Percentiles rank a stretch among this genome's conserved stretches.
Conservation (phyloP, 2,329 filamentous ascomycete species). For the Curvularia sp. region DNA sequence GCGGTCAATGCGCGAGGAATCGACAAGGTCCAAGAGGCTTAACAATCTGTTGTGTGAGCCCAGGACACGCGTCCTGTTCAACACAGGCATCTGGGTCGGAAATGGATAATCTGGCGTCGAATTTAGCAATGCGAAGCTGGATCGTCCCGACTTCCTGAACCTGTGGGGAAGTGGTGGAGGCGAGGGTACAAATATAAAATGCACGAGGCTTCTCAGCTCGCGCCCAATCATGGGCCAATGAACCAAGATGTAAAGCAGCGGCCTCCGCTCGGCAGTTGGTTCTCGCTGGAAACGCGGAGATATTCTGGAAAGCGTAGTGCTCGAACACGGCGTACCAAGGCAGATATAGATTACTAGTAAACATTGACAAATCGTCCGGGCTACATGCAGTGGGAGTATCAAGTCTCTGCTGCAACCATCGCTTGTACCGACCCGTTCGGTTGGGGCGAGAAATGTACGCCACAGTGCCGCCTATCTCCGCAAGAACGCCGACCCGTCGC, state of each 20-base stretch:
- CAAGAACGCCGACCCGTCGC: not conserved
- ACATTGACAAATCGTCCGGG: not conserved
- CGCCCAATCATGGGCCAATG: not conserved
- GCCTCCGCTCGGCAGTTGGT: not conserved
- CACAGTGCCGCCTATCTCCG: not conserved
- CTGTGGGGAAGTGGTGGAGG: not conserved
- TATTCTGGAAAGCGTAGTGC: not conserved
- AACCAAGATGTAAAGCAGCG: not conserved
- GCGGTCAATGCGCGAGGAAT: not conserved
- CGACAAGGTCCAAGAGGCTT: not conserved
- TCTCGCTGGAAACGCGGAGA: not conserved
- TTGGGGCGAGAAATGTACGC: not conserved
- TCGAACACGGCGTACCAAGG: not conserved
- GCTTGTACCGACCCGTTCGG: not conserved
- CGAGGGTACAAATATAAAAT: not conserved
- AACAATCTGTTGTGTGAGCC: not conserved
- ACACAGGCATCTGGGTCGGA: not conserved
- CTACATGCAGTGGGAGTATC: constrained; percentile 1
- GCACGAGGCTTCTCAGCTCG: not conserved
- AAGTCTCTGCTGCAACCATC: not conserved
- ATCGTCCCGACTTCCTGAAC: not conserved
- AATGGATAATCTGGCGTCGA: not conserved
- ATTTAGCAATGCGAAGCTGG: not conserved
- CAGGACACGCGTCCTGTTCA: not conserved
- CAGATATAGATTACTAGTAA: not conserved